Conservation (phyloP, 106 monocot species). For the Acanthochlamys bracteata region DNA sequence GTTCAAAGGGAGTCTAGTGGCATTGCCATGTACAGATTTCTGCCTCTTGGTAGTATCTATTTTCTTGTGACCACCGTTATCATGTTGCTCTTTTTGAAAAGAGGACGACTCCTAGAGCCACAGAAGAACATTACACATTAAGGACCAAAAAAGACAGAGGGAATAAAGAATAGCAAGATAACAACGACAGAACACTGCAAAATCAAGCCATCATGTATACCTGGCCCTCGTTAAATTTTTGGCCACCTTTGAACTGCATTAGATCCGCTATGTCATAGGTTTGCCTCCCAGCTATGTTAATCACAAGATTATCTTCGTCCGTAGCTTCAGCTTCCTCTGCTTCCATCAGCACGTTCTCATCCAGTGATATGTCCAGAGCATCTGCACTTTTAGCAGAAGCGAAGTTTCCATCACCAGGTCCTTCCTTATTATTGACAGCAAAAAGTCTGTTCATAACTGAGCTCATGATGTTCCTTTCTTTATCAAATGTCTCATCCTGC, state of each 20-base stretch:
- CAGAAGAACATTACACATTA: too few species aligned
- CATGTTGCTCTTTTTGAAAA: slow-evolving; percentile 6
- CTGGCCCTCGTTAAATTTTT: slow-evolving; percentile 16
- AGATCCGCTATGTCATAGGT: slow-evolving; percentile 18
- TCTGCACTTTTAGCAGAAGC: not conserved
- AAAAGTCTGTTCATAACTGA: slow-evolving; percentile 74
- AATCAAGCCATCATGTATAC: too few species aligned
- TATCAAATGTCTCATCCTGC: slow-evolving; percentile 29
- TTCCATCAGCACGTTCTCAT: slow-evolving; percentile 17
- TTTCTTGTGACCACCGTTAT: slow-evolving; percentile 12
- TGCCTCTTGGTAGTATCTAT: slow-evolving; percentile 16
- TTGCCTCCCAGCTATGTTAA: slow-evolving; percentile 39
- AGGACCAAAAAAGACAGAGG: not conserved
- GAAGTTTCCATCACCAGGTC: slow-evolving; percentile 4
- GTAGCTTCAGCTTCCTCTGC: slow-evolving; percentile 26
- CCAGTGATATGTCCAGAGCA: not conserved
- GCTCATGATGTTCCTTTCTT: slow-evolving; percentile 63
- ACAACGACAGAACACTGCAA: too few species aligned
- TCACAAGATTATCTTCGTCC: slow-evolving; percentile 71
- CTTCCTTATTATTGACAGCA: slow-evolving; percentile 24
- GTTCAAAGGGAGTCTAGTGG: slow-evolving; percentile 13
- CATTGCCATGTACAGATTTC: slow-evolving; percentile 12
- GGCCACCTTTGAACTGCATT: slow-evolving; percentile 20
- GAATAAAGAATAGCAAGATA: not conserved
- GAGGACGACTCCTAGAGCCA: slow-evolving; percentile 28